These are phyloP conservation scores for Aspergillus egyptiacus DNA, from an alignment of 495 filamentous ascomycete genomes.

Conservation along the genomic window DNA sequence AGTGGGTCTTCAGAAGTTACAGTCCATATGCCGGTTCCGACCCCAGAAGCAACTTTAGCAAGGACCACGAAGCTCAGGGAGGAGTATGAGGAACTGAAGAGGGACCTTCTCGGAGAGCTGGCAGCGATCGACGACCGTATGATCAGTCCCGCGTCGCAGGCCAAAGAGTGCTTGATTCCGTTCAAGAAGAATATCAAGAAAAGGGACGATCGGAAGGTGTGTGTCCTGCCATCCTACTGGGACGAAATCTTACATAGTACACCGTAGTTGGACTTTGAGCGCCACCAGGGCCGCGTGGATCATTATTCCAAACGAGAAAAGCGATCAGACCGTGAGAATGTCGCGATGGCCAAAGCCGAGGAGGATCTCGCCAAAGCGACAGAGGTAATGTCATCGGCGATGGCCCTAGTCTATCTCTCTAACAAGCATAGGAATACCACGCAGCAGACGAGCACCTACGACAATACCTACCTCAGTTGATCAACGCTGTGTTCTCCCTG, in stretches of 20 bases:
- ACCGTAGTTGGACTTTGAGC: constrained; percentile 69
- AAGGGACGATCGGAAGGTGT: constrained; percentile 77
- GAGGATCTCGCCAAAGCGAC: constrained; percentile 61
- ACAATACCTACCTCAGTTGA: constrained; percentile 67
- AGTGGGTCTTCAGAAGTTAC: constrained; percentile 55
- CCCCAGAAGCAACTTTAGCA: constrained; percentile 57
- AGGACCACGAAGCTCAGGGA: constrained; percentile 62
- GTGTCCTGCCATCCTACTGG: background rate
- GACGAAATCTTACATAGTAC: background rate
- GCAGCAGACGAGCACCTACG: constrained; percentile 77
- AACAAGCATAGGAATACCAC: constrained; percentile 59
- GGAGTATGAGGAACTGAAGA: constrained; percentile 67
- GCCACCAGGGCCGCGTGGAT: constrained; percentile 66
- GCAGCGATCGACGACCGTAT: constrained; percentile 65
- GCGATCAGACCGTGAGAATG: constrained; percentile 72
- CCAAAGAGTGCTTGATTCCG: constrained; percentile 64
- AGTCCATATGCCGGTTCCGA: constrained; percentile 49
- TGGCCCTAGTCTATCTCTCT: background rate
- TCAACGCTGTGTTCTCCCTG: constrained; percentile 68
- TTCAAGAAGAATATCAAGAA: constrained; percentile 91
- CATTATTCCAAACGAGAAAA: constrained; percentile 64
- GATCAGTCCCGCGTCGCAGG: constrained; percentile 64
- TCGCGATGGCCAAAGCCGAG: constrained; percentile 69
- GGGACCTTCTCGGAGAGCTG: constrained; percentile 70
- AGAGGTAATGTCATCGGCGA: constrained; percentile 44